These are phyloP conservation scores for Aegilops umbellulata DNA, from an alignment of 176 grass and related monocot genomes.

Conservation along the genomic window DNA sequence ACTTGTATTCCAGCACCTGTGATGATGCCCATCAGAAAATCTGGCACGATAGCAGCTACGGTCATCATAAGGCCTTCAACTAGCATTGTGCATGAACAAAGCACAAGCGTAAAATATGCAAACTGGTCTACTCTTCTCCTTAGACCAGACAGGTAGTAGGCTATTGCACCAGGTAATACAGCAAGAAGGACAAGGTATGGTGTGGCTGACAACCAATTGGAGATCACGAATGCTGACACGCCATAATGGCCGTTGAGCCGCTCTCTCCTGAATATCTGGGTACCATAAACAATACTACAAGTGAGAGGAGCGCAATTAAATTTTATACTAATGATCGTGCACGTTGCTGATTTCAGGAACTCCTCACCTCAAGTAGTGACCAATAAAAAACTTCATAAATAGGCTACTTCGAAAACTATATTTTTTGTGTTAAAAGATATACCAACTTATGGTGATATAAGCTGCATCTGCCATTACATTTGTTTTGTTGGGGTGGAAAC, in stretches of 20 bases:
- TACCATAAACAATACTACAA: background rate
- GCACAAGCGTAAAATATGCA: slow-evolving; percentile 22
- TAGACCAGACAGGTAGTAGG: slow-evolving; percentile 51
- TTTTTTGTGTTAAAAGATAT: too few species aligned
- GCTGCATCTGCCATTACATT: too few species aligned
- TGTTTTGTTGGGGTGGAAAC: too few species aligned
- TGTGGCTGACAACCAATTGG: slow-evolving; percentile 51
- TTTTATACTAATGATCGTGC: too few species aligned
- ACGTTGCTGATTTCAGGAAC: too few species aligned
- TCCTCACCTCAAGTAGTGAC: too few species aligned
- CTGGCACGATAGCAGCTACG: too few species aligned
- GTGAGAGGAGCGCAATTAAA: background rate
- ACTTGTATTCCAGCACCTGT: too few species aligned
- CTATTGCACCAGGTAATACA: slow-evolving; percentile 40
- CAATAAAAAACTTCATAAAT: too few species aligned
- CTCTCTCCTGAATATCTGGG: slow-evolving; percentile 54
- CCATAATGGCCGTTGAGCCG: slow-evolving; percentile 55
- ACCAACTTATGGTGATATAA: too few species aligned
- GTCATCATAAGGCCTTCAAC: background rate
- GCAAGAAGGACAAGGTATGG: slow-evolving; percentile 46
- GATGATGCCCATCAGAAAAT: too few species aligned
- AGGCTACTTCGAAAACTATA: too few species aligned
- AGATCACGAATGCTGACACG: slow-evolving; percentile 39
- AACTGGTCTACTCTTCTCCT: slow-evolving; percentile 40
- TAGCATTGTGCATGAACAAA: slow-evolving; percentile 52